Conservation (phyloP, 2,329 filamentous ascomycete genomes). For the Nigrograna mackinnonii region DNA sequence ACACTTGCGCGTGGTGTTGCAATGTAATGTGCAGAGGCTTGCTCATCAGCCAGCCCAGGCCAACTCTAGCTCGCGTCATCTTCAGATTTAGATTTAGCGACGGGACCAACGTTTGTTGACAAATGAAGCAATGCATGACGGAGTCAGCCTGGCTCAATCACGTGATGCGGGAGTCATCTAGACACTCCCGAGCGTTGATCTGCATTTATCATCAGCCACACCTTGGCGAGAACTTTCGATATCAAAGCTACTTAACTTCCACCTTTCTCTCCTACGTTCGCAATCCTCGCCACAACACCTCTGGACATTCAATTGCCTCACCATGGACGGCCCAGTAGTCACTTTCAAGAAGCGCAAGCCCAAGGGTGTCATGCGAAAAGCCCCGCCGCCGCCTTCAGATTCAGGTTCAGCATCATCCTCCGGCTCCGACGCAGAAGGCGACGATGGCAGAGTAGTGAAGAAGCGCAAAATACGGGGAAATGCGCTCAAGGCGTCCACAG, state of each 20-base stretch:
- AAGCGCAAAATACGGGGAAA: constrained; percentile 71
- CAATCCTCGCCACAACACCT: constrained; percentile 8
- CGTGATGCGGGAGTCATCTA: too few species aligned
- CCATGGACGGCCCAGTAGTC: constrained; percentile 57
- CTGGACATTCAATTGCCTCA: too few species aligned
- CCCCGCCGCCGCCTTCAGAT: constrained; percentile 74
- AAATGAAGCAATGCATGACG: too few species aligned
- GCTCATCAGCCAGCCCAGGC: too few species aligned
- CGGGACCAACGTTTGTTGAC: constrained; percentile 1
- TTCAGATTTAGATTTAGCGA: too few species aligned
- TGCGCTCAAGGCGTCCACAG: constrained; percentile 67
- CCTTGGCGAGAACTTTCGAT: constrained; percentile 24
- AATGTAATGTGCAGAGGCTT: too few species aligned
- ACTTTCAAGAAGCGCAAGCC: constrained; percentile 85
- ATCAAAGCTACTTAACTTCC: constrained; percentile 1
- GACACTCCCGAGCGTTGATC: neutral
- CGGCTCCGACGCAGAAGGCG: constrained; percentile 73
- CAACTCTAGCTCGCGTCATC: too few species aligned
- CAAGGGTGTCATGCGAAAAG: constrained; percentile 81
- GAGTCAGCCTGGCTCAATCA: too few species aligned
- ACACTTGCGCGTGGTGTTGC: too few species aligned
- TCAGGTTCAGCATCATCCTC: constrained; percentile 62
- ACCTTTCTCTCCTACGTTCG: constrained; percentile 2
- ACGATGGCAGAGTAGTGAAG: constrained; percentile 73
- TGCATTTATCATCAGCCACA: constrained; percentile 28